Conservation (phyloP, 345 rosid species). For the Brassica napus region DNA sequence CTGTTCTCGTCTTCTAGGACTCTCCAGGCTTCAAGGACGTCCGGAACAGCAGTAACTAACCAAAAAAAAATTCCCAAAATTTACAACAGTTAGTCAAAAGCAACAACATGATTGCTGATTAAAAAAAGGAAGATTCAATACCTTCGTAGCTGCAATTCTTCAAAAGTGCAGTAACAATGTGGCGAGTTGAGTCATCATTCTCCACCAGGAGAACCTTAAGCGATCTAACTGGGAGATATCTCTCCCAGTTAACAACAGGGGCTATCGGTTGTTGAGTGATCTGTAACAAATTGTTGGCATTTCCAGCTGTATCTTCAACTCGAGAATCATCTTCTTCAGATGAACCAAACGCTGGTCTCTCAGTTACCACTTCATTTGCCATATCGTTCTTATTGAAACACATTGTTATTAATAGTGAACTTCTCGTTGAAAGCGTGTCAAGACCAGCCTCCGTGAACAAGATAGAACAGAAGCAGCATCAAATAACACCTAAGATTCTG, state of each 20-base stretch:
- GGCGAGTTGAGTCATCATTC: slow-evolving; percentile 75
- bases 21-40: slow-evolving; percentile 74
- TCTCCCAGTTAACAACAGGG: slow-evolving; percentile 65
- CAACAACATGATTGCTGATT: slow-evolving; percentile 5
- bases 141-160: slow-evolving; percentile 88
- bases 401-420: slow-evolving; percentile 33
- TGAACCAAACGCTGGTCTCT: slow-evolving; percentile 48
- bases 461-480: slow-evolving; percentile 42
- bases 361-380: slow-evolving; percentile 41
- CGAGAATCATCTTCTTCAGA: slow-evolving; percentile 53
- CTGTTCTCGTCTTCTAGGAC: slow-evolving; percentile 58
- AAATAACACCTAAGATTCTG: slow-evolving; percentile 30
- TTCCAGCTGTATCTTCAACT: slow-evolving; percentile 36
- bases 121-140: slow-evolving; percentile 29
- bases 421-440: slow-evolving; percentile 16
- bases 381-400: slow-evolving; percentile 50
- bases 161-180: slow-evolving; percentile 68
- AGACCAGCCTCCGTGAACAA: slow-evolving; percentile 45
- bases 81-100: slow-evolving; percentile 13
- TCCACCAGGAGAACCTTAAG: slow-evolving; percentile 85
- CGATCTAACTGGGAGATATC: slow-evolving; percentile 65
- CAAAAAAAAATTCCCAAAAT: slow-evolving; percentile 18
- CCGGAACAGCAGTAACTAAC: slow-evolving; percentile 59
- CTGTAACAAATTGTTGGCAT: slow-evolving; percentile 43
- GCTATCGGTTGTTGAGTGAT: slow-evolving; percentile 52